Percentiles rank a stretch among this genome's conserved stretches.
These are phyloP conservation scores for Neofusicoccum sp. DNA, from an alignment of 2,329 filamentous ascomycete species.

Conservation along the genomic window DNA sequence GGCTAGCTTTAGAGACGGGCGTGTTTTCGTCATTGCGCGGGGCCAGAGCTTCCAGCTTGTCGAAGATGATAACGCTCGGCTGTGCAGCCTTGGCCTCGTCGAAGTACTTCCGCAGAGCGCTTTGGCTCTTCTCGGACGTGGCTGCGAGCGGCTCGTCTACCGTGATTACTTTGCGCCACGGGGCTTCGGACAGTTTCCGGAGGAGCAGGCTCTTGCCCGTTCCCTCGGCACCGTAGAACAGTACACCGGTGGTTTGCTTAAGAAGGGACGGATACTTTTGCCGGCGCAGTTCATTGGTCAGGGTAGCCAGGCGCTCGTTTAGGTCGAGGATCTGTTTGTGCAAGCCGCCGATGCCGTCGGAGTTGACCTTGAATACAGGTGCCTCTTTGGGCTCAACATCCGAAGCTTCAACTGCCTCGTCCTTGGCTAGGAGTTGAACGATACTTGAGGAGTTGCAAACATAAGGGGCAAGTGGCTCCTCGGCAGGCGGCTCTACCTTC, in stretches of 20 bases:
- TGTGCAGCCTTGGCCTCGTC: slow-evolving; percentile 67
- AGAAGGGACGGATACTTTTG: slow-evolving; percentile 14
- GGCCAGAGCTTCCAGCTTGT: slow-evolving; percentile 73
- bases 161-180: slow-evolving; percentile 71
- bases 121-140: slow-evolving; percentile 46
- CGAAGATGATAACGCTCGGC: slow-evolving; percentile 78
- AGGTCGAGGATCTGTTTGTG: slow-evolving; percentile 64
- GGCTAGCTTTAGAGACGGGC: neutral
- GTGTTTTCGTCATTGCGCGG: slow-evolving; percentile 55
- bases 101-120: slow-evolving; percentile 68
- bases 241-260: slow-evolving; percentile 53
- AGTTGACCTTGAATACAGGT: slow-evolving; percentile 22
- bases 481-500: slow-evolving; percentile 51
- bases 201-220: slow-evolving; percentile 83
- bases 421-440: slow-evolving; percentile 28
- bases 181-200: slow-evolving; percentile 62
- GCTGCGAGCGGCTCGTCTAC: slow-evolving; percentile 52
- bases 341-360: slow-evolving; percentile 67
- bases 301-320: slow-evolving; percentile 63
- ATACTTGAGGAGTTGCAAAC: slow-evolving; percentile 33
- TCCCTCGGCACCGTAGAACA: slow-evolving; percentile 79
- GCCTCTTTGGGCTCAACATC: slow-evolving; percentile 20
- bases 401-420: slow-evolving; percentile 6
- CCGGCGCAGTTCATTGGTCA: slow-evolving; percentile 25
- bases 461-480: slow-evolving; percentile 29